phyloP scores from a whole-genome alignment of 139 green algal species.

The Chlorella sp. region DNA sequence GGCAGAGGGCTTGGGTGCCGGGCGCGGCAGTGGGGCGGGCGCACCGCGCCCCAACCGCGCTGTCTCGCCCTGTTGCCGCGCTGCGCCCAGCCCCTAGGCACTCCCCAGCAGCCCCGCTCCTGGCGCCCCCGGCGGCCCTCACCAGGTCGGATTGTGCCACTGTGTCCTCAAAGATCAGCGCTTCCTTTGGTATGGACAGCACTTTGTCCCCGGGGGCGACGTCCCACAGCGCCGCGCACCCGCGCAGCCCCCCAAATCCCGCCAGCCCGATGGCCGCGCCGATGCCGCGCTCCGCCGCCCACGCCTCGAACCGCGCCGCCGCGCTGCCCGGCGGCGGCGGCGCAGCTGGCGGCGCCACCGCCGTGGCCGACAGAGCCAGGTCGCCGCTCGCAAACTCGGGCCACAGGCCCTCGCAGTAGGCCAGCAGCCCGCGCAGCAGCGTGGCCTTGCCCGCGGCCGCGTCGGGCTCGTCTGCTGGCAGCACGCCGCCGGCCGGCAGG shows the following conservation, averaged over 20 bases:
- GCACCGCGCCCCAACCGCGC: not conserved
- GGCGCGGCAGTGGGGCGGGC: not conserved
- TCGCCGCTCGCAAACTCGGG: conserved; percentile 14
- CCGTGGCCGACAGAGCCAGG: not conserved
- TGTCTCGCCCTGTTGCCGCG: not conserved
- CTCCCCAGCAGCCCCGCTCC: not conserved
- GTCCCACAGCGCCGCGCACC: conserved; percentile 38
- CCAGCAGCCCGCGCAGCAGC: conserved; percentile 9
- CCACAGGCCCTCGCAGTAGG: conserved; percentile 28
- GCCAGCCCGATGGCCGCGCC: conserved; percentile 15
- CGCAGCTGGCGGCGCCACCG: not conserved
- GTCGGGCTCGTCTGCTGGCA: not conserved
- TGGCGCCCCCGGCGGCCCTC: not conserved
- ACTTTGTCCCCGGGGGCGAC: conserved; percentile 42
- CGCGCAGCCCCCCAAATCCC: conserved; percentile 37
- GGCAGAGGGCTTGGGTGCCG: not conserved
- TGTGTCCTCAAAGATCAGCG: conserved; percentile 62
- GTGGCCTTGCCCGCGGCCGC: not conserved
- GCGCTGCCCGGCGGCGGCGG: conserved; percentile 20
- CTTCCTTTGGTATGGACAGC: conserved; percentile 44
- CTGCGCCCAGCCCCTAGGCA: not conserved
- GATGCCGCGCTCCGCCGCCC: conserved; percentile 5
- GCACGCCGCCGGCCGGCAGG: not conserved
- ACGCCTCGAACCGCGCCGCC: conserved; percentile 14
- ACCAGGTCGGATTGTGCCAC: conserved; percentile 59